phyloP scores from a whole-genome alignment of 2,329 filamentous ascomycete genomes.

The Paracorniculantispora psalliotae region DNA sequence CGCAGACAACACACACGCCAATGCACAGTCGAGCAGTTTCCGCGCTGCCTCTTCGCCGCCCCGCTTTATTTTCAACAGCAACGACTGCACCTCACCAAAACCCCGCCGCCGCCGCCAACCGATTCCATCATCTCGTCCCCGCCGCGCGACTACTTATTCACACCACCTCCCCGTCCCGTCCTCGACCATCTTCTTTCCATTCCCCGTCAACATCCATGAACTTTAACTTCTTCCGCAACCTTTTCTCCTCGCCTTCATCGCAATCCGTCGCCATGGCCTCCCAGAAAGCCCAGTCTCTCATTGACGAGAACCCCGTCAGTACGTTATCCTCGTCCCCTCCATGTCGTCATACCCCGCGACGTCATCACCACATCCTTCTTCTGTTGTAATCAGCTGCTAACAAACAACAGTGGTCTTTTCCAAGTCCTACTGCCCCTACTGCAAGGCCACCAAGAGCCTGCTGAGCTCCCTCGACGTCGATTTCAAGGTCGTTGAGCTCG shows the following conservation, averaged over 20 bases:
- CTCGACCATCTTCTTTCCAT: background rate
- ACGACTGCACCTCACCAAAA: background rate
- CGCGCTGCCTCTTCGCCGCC: background rate
- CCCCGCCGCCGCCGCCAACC: too few species aligned
- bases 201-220: conserved; percentile 43
- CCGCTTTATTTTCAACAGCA: background rate
- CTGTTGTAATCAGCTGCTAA: too few species aligned
- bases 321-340: conserved; percentile 37
- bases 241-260: conserved; percentile 60
- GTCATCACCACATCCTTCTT: background rate
- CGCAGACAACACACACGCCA: too few species aligned
- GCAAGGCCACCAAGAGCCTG: conserved; percentile 69
- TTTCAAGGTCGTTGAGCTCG: conserved; percentile 74
- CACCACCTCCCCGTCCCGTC: background rate
- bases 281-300: conserved; percentile 77
- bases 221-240: conserved; percentile 65
- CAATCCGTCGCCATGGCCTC: conserved; percentile 72
- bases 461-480: conserved; percentile 67
- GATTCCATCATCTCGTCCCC: background rate
- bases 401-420: conserved; percentile 73
- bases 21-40: conserved; percentile 1
- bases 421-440: conserved; percentile 97
- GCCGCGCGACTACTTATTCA: background rate
- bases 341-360: background rate
- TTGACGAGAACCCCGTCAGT: conserved; percentile 85